phyloP scores from a whole-genome alignment of 768 basidiomycete species.

The Pholiota microspora region DNA sequence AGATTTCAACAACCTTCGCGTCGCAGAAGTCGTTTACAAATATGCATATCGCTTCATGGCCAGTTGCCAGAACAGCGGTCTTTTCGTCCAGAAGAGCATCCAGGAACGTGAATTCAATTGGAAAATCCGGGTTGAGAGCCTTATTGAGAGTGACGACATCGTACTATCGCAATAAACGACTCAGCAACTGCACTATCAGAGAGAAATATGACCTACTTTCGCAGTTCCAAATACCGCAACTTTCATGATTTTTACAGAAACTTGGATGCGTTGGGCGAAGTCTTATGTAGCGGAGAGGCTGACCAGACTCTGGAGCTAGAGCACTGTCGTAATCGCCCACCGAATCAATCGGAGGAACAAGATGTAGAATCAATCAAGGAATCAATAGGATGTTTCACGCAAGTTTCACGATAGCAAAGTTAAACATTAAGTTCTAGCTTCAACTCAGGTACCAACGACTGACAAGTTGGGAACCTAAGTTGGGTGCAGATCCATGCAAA shows the following conservation, averaged over 20 bases:
- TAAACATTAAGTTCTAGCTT: too few species aligned
- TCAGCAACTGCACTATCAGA: not conserved
- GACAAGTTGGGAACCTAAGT: too few species aligned
- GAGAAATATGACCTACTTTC: conserved; percentile 22
- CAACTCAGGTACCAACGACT: too few species aligned
- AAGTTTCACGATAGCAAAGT: too few species aligned
- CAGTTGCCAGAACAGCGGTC: conserved; percentile 34
- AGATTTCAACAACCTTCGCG: conserved; percentile 28
- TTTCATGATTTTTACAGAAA: conserved; percentile 31
- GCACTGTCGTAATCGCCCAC: too few species aligned
- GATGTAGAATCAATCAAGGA: too few species aligned
- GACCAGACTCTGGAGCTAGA: too few species aligned
- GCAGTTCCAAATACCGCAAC: conserved; percentile 40
- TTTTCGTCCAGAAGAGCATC: conserved; percentile 34
- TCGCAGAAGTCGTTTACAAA: conserved; percentile 44
- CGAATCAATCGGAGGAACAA: too few species aligned
- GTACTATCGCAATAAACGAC: conserved; percentile 25
- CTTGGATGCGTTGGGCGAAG: not conserved
- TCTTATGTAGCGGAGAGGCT: too few species aligned
- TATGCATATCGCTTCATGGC: conserved; percentile 37
- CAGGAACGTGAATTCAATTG: conserved; percentile 34
- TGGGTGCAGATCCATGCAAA: too few species aligned
- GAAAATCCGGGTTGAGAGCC: conserved; percentile 24
- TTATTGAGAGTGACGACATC: conserved; percentile 32
- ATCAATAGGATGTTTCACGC: too few species aligned